Conservation (phyloP, 768 basidiomycete species). For the Brasilioporus rufonigricans region DNA sequence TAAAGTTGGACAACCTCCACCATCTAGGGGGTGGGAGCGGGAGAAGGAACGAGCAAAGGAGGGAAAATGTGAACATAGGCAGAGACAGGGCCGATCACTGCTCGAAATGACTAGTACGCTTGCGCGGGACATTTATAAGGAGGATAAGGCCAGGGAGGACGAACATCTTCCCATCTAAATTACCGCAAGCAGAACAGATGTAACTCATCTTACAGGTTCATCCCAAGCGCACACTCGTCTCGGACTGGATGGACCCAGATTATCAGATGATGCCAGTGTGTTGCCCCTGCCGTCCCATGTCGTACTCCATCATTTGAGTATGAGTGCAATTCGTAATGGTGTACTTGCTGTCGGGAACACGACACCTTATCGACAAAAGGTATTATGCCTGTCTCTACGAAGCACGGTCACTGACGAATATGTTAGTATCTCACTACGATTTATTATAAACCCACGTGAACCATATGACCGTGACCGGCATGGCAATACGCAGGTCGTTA, state of each 20-base stretch:
- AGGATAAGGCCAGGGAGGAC: conserved; percentile 19
- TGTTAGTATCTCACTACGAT: conserved; percentile 80
- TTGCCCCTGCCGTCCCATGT: conserved; percentile 92
- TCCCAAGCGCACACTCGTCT: conserved; percentile 29
- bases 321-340: conserved; percentile 92
- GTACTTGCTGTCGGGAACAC: conserved; percentile 92
- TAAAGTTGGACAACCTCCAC: conserved; percentile 34
- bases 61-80: conserved; percentile 30
- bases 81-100: conserved; percentile 32
- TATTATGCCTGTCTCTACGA: conserved; percentile 28
- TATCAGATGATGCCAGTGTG: conserved; percentile 86
- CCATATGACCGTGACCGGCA: conserved; percentile 5
- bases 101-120: conserved; percentile 36
- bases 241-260: conserved; percentile 37
- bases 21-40: conserved; percentile 31
- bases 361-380: conserved; percentile 90
- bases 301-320: conserved; percentile 91
- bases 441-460: conserved; percentile 70
- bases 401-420: conserved; percentile 15
- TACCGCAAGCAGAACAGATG: conserved; percentile 40
- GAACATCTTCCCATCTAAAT: conserved; percentile 32
- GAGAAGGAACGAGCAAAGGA: conserved; percentile 36
- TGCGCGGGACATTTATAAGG: conserved; percentile 26
- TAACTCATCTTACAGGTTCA: conserved; percentile 30
- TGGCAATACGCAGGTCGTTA: conserved; percentile 25